Evolutionary conservation across 1,139 yeast species (phyloP).

Genomic region (Tardiomyces digboiensis): DNA sequence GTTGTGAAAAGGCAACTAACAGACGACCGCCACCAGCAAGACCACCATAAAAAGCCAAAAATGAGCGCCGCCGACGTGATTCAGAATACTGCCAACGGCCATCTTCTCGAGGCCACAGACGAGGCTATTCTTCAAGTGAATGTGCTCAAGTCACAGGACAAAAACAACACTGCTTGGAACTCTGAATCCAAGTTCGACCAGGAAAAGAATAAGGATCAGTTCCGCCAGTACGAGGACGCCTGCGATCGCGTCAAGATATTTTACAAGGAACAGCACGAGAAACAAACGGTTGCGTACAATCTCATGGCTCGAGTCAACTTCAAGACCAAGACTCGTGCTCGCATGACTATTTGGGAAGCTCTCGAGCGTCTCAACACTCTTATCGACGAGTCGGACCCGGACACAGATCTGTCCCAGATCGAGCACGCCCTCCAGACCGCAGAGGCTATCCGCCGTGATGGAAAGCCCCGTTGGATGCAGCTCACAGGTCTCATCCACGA

Average conservation of each 20-base stretch:
- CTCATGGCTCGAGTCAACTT: conserved; percentile 63
- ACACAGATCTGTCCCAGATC: conserved; percentile 63
- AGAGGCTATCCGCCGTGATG: conserved; percentile 59
- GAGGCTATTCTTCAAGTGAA: conserved; percentile 34
- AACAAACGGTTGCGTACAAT: conserved; percentile 66
- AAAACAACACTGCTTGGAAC: conserved; percentile 13
- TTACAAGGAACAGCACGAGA: conserved; percentile 58
- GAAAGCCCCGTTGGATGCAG: conserved; percentile 70
- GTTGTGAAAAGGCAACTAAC: too few relatives aligned
- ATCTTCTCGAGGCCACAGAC: conserved; percentile 29
- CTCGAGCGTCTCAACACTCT: conserved; percentile 50
- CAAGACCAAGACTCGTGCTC: conserved; percentile 53
- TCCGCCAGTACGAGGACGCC: conserved; percentile 61
- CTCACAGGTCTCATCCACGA: conserved; percentile 66
- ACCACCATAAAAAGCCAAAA: not conserved
- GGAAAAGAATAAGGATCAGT: conserved; percentile 27
- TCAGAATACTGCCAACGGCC: conserved; percentile 12
- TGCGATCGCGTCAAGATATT: conserved; percentile 59
- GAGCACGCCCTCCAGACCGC: conserved; percentile 75
- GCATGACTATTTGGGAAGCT: conserved; percentile 68
- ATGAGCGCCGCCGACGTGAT: conserved; percentile 3
- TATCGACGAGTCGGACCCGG: conserved; percentile 67
- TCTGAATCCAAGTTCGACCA: conserved; percentile 12
- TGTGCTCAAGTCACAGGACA: conserved; percentile 22
- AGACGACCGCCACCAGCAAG: too few relatives aligned